Evolutionary conservation across 2,329 filamentous ascomycete species (phyloP).

Genomic region (Hyphodiscus sp.): DNA sequence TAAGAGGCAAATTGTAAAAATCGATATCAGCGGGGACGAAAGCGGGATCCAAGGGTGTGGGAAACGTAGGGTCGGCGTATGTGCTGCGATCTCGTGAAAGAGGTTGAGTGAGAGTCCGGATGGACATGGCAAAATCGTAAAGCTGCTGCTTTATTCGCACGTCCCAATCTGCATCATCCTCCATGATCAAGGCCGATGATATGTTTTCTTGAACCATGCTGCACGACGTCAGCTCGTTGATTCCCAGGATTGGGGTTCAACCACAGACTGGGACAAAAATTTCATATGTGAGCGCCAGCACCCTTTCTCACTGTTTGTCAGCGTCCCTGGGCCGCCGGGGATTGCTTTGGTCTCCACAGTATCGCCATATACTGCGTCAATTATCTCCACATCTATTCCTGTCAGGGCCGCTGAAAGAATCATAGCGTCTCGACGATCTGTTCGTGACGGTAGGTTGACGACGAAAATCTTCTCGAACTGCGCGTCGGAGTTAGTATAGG

Average conservation of each 20-base stretch:
- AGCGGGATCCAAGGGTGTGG: background rate
- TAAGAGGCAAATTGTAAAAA: background rate
- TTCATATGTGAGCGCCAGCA: conserved; percentile 36
- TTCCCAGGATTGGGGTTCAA: background rate
- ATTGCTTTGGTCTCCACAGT: background rate
- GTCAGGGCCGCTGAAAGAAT: conserved; percentile 12
- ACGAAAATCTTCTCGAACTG: conserved; percentile 19
- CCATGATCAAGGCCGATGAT: conserved; percentile 35
- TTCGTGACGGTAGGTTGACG: conserved; percentile 17
- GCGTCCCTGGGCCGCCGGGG: background rate
- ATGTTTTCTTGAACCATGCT: conserved; percentile 18
- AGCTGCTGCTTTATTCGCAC: conserved; percentile 18
- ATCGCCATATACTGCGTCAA: conserved; percentile 10
- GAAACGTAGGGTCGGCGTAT: conserved; percentile 1
- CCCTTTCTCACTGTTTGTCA: conserved; percentile 28
- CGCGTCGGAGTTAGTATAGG: background rate
- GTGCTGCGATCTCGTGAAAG: background rate
- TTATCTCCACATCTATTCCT: conserved; percentile 13
- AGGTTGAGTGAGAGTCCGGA: background rate
- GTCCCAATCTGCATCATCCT: conserved; percentile 39
- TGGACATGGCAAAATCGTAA: conserved; percentile 19
- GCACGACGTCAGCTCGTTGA: background rate
- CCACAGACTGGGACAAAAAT: conserved; percentile 20
- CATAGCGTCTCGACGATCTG: conserved; percentile 17
- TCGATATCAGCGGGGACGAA: background rate